A percentile compares a stretch with the other conserved stretches of the same genome.
phyloP scores from a whole-genome alignment of 768 basidiomycete species.

The Gloeopeniophorella convolvens region DNA sequence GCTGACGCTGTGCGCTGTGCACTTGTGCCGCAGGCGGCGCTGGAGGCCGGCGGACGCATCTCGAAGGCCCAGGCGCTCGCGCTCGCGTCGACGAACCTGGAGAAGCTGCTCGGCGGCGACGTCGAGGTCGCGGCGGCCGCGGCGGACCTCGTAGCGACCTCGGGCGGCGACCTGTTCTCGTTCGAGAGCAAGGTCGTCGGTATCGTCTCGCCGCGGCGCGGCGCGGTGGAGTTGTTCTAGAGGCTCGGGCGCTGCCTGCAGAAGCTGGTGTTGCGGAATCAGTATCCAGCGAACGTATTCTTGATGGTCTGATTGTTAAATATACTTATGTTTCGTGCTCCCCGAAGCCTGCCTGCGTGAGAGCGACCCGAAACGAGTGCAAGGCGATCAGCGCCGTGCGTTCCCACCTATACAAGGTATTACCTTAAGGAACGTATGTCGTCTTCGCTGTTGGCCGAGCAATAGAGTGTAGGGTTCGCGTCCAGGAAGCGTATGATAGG shows the following conservation, averaged over 20 bases:
- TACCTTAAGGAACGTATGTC: neutral
- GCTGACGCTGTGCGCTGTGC: too few species aligned
- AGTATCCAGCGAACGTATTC: too few species aligned
- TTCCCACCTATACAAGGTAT: neutral
- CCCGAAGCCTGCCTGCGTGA: too few species aligned
- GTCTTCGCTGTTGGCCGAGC: neutral
- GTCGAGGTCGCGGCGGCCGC: conserved; percentile 7
- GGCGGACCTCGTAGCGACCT: conserved; percentile 29
- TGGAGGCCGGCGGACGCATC: conserved; percentile 24
- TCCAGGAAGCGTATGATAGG: neutral
- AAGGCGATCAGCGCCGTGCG: neutral
- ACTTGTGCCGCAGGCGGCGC: too few species aligned
- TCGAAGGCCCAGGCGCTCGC: conserved; percentile 42
- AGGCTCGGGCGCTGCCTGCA: conserved; percentile 2
- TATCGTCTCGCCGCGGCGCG: conserved; percentile 28
- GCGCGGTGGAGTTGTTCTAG: conserved; percentile 28
- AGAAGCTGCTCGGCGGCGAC: conserved; percentile 40
- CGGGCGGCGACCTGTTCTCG: conserved; percentile 31
- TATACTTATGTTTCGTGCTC: too few species aligned
- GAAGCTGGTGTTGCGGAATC: too few species aligned
- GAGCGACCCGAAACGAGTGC: too few species aligned
- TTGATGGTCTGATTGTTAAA: too few species aligned
- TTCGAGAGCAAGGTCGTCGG: conserved; percentile 32
- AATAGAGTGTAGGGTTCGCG: neutral
- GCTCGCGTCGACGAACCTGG: conserved; percentile 49